Evolutionary conservation across 352 stramenopile genomes (phyloP).

Genomic region (Globisporangium iwayamae): DNA sequence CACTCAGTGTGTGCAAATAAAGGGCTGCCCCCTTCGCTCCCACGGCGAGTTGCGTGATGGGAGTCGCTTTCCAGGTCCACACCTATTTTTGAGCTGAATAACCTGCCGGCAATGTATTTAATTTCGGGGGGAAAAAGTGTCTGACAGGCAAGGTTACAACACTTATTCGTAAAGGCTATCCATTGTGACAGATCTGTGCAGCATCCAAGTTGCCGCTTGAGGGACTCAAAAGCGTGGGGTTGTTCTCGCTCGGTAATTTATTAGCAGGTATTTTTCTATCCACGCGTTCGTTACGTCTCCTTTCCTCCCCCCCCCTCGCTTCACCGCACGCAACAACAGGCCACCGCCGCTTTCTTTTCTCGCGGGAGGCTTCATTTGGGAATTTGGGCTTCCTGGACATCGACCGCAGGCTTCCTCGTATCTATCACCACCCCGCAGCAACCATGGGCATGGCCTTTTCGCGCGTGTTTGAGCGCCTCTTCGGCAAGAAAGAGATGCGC

Average conservation of each 20-base stretch:
- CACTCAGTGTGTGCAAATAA: neutral
- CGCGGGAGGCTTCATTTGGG: slow-evolving; percentile 33
- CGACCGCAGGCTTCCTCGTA: slow-evolving; percentile 1
- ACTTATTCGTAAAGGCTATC: neutral
- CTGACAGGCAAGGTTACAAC: neutral
- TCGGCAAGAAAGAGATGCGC: slow-evolving; percentile 98
- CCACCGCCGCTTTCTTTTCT: neutral
- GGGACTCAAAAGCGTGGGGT: slow-evolving; percentile 12
- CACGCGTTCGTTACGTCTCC: slow-evolving; percentile 14
- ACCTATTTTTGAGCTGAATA: neutral
- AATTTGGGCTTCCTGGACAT: slow-evolving; percentile 34
- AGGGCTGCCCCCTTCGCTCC: slow-evolving; percentile 7
- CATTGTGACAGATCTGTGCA: neutral
- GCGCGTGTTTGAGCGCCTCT: slow-evolving; percentile 96
- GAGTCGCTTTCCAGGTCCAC: neutral
- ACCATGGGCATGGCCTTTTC: slow-evolving; percentile 98
- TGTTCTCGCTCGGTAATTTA: slow-evolving; percentile 15
- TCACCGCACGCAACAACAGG: too few species aligned
- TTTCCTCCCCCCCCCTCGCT: neutral
- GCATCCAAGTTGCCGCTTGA: neutral
- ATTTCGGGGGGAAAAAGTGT: neutral
- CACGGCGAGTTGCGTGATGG: slow-evolving; percentile 2
- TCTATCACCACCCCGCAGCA: slow-evolving; percentile 21
- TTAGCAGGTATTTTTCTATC: neutral
- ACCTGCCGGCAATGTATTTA: too few species aligned